Base-by-base conservation (phyloP, 73 alveolate species). In the Diophrys appendiculata region DNA sequence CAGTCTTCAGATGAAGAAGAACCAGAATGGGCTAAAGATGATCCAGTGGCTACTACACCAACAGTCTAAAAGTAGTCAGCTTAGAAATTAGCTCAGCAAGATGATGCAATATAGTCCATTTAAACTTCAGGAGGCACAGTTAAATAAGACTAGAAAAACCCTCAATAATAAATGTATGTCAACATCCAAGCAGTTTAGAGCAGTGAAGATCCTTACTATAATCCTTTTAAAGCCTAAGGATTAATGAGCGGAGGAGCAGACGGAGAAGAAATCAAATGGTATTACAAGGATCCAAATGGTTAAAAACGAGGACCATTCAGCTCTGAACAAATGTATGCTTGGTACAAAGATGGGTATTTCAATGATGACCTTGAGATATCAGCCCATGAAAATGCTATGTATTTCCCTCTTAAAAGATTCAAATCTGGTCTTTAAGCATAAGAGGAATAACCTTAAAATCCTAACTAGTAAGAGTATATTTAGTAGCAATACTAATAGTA, bases 281-380 rank as follows among this genome's bases (percentile, higher is more conserved):
- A 31, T 60, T 84, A 84, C 68, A 84, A 84, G 55, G 92, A 84
- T 69, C 88, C 88, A 0, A 34, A n/a, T 29, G 88, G 92, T 25
- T 33, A 55, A 30, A 73, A 74, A 0, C 25, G 88, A 84, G 92
- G 92, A 2, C 92, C 92, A 11, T 84, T 84, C 64, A 69, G 80
- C 54, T 55, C 75, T 0, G 23, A 54, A 27, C 72, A 84, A 14
- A 84, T 84, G 92, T 85, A 77, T 25, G 65, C 87, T 8, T 84
- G 92, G 92, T 79, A 69, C 71, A 83, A 78, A 25, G 52, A 65
- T 1, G 92, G 92, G 8, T 84, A 84, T 68, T 84, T 84, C 75
- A 52, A 56, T 32, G 92, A 84, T 65, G 92, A 84, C 54, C 75
- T 84, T 22, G 88, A 84, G 70, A 76, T 84, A 8, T 72, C 92